Evolutionary conservation across 352 stramenopile species (phyloP).

Genomic region (Pythium folliculosum): DNA sequence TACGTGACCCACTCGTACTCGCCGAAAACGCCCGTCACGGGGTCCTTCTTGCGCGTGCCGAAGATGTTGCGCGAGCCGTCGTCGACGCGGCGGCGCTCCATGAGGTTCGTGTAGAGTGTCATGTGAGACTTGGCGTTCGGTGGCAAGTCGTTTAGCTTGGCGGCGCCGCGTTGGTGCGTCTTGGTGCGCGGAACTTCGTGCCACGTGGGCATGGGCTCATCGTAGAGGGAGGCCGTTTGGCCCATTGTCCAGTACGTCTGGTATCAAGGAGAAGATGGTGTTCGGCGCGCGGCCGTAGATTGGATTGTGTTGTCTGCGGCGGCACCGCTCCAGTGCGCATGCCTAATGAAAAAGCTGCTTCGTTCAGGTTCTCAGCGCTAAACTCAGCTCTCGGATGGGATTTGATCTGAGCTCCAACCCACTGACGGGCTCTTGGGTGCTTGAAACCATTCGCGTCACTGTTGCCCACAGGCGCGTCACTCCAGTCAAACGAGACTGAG

Average conservation of each 20-base stretch:
- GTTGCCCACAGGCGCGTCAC: too few relatives aligned
- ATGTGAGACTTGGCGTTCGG: constrained; percentile 37
- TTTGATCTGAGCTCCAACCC: constrained; percentile 31
- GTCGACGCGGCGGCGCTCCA: constrained; percentile 41
- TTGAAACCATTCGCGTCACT: constrained; percentile 14
- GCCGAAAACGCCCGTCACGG: constrained; percentile 36
- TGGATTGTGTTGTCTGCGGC: too few relatives aligned
- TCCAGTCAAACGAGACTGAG: too few relatives aligned
- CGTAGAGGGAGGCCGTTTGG: constrained; percentile 20
- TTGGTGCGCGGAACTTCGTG: constrained; percentile 25
- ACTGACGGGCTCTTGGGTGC: constrained; percentile 50
- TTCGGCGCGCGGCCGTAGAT: too few relatives aligned
- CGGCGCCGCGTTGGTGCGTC: constrained; percentile 21
- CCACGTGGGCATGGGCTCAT: constrained; percentile 10
- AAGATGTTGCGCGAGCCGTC: constrained; percentile 58
- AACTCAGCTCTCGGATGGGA: too few relatives aligned
- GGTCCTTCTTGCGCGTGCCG: constrained; percentile 50
- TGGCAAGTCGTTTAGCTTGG: constrained; percentile 23
- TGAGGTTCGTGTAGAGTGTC: constrained; percentile 61
- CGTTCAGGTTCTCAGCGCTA: too few relatives aligned
- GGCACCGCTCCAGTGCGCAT: too few relatives aligned
- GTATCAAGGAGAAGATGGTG: too few relatives aligned
- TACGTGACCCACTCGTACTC: constrained; percentile 65
- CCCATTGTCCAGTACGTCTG: too few relatives aligned
- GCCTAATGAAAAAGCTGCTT: too few relatives aligned